A percentile compares a stretch with the other conserved stretches of the same genome.
Conservation (phyloP, 768 basidiomycete genomes). For the Phaeotremella skinneri region DNA sequence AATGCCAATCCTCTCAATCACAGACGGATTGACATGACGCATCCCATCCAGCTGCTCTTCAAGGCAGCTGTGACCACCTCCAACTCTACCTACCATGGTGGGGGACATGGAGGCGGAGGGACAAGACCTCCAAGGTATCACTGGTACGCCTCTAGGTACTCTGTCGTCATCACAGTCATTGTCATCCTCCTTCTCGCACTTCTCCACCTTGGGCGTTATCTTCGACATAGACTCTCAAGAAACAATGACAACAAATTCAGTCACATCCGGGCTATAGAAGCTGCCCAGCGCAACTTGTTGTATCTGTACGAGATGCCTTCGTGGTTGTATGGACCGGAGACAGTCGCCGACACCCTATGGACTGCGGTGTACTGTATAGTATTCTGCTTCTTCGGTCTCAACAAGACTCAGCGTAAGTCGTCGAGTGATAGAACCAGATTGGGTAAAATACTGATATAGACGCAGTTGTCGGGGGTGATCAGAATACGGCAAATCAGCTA, state of each 20-base stretch:
- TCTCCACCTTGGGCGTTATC: not conserved
- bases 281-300: conserved; percentile 21
- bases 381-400: conserved; percentile 13
- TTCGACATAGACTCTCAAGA: not conserved
- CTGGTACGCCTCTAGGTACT: not conserved
- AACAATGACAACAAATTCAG: too few species aligned
- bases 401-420: conserved; percentile 13
- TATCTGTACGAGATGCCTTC: conserved; percentile 27
- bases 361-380: conserved; percentile 28
- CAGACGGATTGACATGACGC: too few species aligned
- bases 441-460: too few species aligned
- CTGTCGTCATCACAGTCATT: not conserved
- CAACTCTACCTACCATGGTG: too few species aligned
- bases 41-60: not conserved
- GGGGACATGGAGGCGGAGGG: too few species aligned
- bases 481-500: conserved; percentile 17
- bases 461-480: conserved; percentile 15
- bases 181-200: not conserved
- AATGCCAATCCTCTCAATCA: too few species aligned
- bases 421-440: too few species aligned
- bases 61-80: not conserved
- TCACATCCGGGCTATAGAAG: conserved; percentile 13
- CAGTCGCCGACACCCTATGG: conserved; percentile 25
- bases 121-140: not conserved
- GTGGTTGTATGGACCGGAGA: conserved; percentile 40